These are phyloP conservation scores for Phialocephala sp. DNA, from an alignment of 2,329 filamentous ascomycete species.

Conservation along the genomic window DNA sequence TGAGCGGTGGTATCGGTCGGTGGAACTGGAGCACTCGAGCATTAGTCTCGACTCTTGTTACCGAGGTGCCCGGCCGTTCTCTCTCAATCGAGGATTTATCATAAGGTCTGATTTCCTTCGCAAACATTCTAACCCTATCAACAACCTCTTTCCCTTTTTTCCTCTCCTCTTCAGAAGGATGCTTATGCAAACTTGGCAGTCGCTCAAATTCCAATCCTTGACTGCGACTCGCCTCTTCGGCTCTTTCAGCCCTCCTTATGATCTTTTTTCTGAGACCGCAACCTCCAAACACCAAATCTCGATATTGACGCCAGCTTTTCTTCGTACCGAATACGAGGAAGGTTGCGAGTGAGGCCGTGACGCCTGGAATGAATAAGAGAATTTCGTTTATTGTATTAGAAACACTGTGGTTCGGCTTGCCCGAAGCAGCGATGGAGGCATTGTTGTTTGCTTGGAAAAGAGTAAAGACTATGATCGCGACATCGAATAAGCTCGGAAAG, in stretches of 20 bases:
- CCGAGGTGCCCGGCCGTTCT: conserved; percentile 1
- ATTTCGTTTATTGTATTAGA: conserved; percentile 42
- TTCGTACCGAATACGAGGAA: conserved; percentile 52
- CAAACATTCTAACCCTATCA: conserved; percentile 26
- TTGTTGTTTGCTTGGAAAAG: conserved; percentile 44
- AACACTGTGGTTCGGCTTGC: conserved; percentile 44
- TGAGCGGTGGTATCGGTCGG: conserved; percentile 12
- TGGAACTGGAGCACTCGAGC: conserved; percentile 19
- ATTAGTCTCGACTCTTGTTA: conserved; percentile 5
- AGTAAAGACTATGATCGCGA: conserved; percentile 48
- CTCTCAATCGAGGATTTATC: conserved; percentile 6
- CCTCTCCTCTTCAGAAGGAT: conserved; percentile 18
- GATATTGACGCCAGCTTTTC: conserved; percentile 42
- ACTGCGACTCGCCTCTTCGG: conserved; percentile 15
- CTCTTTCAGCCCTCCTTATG: conserved; percentile 14
- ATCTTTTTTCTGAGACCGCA: conserved; percentile 28
- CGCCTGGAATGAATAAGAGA: conserved; percentile 47
- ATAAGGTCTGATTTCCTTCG: conserved; percentile 11
- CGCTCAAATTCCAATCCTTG: conserved; percentile 29
- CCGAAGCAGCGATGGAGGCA: conserved; percentile 36
- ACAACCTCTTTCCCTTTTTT: conserved; percentile 21
- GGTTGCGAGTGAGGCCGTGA: conserved; percentile 44
- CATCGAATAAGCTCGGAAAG: conserved; percentile 45
- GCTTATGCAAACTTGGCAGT: conserved; percentile 25
- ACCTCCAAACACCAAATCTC: conserved; percentile 33